Evolutionary conservation across 2,329 filamentous ascomycete species (phyloP).

Genomic region (Colletotrichum paranaense): DNA sequence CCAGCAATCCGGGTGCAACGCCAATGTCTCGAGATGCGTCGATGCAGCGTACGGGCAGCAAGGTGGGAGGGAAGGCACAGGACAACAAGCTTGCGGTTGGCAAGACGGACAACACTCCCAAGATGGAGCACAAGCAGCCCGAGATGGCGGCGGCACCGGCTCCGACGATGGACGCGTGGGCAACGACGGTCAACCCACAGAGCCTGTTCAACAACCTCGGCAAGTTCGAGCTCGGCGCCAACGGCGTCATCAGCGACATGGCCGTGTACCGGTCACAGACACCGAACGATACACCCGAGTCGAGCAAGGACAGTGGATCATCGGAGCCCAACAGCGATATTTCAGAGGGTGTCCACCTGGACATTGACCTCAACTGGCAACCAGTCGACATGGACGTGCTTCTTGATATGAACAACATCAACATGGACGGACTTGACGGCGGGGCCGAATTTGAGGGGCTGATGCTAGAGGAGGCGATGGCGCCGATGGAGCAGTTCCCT

Average conservation of each 20-base stretch:
- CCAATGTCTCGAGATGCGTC: conserved; percentile 63
- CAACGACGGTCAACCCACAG: conserved; percentile 50
- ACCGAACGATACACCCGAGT: conserved; percentile 74
- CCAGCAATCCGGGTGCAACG: conserved; percentile 53
- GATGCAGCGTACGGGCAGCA: conserved; percentile 63
- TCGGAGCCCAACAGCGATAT: conserved; percentile 74
- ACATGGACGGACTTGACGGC: conserved; percentile 42
- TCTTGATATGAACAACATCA: conserved; percentile 53
- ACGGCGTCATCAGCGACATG: conserved; percentile 64
- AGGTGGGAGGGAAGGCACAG: conserved; percentile 52
- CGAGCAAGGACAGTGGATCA: conserved; percentile 67
- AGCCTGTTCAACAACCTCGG: conserved; percentile 57
- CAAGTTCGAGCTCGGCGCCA: conserved; percentile 52
- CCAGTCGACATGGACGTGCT: conserved; percentile 59
- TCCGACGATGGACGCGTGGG: conserved; percentile 46
- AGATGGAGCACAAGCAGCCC: conserved; percentile 41
- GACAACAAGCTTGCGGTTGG: conserved; percentile 45
- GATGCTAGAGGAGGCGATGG: conserved; percentile 32
- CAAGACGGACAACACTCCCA: conserved; percentile 42
- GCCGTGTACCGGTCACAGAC: conserved; percentile 65
- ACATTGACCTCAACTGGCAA: conserved; percentile 64
- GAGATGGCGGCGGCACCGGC: conserved; percentile 41
- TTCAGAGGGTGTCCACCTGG: conserved; percentile 63
- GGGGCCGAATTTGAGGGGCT: conserved; percentile 39
- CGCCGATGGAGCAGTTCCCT: conserved; percentile 30